phyloP scores from a whole-genome alignment of 371 early-diverging fungal species.

The Actinomortierella wolfii region DNA sequence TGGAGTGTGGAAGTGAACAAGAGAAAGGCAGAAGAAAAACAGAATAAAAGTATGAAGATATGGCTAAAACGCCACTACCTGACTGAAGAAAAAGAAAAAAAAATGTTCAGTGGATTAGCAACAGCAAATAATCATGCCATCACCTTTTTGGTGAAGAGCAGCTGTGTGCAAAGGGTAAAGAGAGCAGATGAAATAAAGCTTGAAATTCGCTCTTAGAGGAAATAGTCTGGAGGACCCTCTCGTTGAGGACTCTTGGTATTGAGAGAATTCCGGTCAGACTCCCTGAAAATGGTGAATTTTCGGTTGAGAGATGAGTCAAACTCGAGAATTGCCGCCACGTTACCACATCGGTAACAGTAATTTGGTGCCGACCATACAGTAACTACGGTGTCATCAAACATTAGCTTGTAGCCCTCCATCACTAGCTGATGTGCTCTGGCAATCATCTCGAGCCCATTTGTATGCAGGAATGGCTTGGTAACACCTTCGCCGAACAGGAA shows the following conservation, averaged over 20 bases:
- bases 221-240: conserved; percentile 92
- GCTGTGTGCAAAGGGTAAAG: not conserved
- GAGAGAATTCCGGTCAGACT: conserved; percentile 74
- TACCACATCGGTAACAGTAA: conserved; percentile 99
- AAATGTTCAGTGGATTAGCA: too few species aligned
- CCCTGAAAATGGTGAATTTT: conserved; percentile 85
- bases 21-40: too few species aligned
- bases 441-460: conserved; percentile 91
- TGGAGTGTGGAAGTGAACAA: too few species aligned
- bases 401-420: conserved; percentile 97
- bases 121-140: too few species aligned
- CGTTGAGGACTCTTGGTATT: conserved; percentile 47
- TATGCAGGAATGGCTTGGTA: conserved; percentile 81
- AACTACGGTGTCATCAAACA: conserved; percentile 96
- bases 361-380: conserved; percentile 99
- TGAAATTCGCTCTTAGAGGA: conserved; percentile 60
- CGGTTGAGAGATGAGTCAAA: conserved; percentile 89
- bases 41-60: too few species aligned
- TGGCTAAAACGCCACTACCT: too few species aligned
- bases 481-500: conserved; percentile 97
- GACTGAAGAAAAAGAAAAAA: too few species aligned
- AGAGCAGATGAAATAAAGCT: not conserved
- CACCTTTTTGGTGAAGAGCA: too few species aligned
- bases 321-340: conserved; percentile 98
- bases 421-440: conserved; percentile 99